phyloP scores from a whole-genome alignment of 306 rosid genomes.

The Acacia melanoxylon region DNA sequence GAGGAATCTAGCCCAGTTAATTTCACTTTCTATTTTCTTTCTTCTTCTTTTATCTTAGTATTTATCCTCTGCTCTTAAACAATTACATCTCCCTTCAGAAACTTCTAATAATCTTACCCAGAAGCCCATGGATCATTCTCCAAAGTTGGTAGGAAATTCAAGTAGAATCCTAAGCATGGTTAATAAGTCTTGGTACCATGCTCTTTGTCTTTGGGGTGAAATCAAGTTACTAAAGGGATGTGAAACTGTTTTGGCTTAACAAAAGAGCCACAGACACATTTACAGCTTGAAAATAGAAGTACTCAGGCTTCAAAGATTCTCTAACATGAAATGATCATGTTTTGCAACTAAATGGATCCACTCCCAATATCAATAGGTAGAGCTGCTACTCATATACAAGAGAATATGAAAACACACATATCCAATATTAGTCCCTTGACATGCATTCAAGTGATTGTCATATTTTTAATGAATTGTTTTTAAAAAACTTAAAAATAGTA shows the following conservation, averaged over 20 bases:
- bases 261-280: background rate
- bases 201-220: background rate
- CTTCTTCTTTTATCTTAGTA: background rate
- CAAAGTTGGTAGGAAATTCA: background rate
- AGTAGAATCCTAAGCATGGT: background rate
- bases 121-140: background rate
- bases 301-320: background rate
- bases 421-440: conserved; percentile 1
- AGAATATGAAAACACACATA: background rate
- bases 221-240: background rate
- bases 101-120: background rate
- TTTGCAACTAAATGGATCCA: background rate
- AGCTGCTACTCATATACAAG: background rate
- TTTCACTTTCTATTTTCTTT: background rate
- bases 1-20: background rate
- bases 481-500: background rate
- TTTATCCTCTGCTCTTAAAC: background rate
- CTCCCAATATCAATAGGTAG: background rate
- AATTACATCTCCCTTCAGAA: background rate
- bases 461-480: background rate
- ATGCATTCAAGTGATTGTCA: background rate
- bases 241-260: background rate
- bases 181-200: background rate
- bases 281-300: background rate
- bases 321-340: background rate